Conservation (phyloP, 805 yeast genomes). For the Ogataea minuta region DNA sequence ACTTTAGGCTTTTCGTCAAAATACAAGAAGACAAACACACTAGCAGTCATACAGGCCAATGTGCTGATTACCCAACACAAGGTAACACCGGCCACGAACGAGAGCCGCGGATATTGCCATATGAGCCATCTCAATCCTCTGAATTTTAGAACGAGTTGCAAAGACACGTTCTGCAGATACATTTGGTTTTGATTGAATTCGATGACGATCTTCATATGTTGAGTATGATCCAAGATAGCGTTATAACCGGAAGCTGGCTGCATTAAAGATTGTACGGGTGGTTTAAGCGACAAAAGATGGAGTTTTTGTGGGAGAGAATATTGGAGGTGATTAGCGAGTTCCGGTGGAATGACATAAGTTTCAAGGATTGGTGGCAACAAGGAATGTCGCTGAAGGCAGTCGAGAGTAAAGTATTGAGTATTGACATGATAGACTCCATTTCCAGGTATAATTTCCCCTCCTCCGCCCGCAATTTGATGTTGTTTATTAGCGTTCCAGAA, state of each 20-base stretch:
- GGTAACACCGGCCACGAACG: constrained; percentile 37
- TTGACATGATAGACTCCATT: constrained; percentile 21
- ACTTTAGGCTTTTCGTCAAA: constrained; percentile 5
- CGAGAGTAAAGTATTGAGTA: constrained; percentile 16
- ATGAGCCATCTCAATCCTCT: constrained; percentile 43
- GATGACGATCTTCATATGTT: constrained; percentile 21
- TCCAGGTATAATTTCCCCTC: constrained; percentile 12
- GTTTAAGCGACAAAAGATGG: constrained; percentile 9
- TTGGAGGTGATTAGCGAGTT: constrained; percentile 7
- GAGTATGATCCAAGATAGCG: constrained; percentile 8
- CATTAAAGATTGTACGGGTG: constrained; percentile 12
- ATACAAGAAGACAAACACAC: constrained; percentile 28
- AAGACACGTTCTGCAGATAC: constrained; percentile 14
- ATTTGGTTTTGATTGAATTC: constrained; percentile 23
- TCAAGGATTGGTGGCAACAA: constrained; percentile 18
- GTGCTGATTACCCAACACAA: constrained; percentile 39
- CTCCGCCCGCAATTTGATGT: constrained; percentile 11
- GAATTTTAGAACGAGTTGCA: constrained; percentile 37
- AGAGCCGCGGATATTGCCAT: constrained; percentile 34
- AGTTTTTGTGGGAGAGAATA: constrained; percentile 8
- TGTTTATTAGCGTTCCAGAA: constrained; percentile 8
- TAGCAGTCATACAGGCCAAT: constrained; percentile 30
- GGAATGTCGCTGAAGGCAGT: constrained; percentile 11
- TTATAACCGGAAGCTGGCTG: constrained; percentile 3
- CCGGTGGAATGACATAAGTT: constrained; percentile 17